A percentile compares a stretch with the other conserved stretches of the same genome.
Conservation (phyloP, 495 filamentous ascomycete genomes). For the Penicillium ucsense region DNA sequence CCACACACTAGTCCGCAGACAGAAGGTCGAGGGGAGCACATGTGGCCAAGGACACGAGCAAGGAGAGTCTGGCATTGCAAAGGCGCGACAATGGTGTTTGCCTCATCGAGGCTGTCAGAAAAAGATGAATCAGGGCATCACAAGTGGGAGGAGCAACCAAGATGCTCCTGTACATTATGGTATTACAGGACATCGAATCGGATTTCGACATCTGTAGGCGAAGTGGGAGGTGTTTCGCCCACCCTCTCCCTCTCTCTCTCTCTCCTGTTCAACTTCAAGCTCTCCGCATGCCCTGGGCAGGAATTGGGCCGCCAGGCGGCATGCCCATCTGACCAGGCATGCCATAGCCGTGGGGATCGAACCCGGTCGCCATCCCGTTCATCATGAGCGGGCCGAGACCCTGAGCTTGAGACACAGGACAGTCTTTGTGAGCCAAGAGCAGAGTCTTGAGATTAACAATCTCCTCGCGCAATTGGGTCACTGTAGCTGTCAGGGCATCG, state of each 20-base stretch:
- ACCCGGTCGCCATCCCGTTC: conserved; percentile 41
- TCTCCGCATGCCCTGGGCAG: conserved; percentile 31
- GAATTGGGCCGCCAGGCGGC: conserved; percentile 30
- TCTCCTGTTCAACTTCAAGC: conserved; percentile 4
- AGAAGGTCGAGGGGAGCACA: too few relatives aligned
- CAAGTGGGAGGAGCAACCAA: too few relatives aligned
- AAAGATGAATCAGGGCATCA: too few relatives aligned
- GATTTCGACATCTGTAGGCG: too few relatives aligned
- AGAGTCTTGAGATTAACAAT: conserved; percentile 93
- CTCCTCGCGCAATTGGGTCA: conserved; percentile 79
- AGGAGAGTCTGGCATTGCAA: too few relatives aligned
- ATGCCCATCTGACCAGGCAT: conserved; percentile 32
- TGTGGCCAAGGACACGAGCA: too few relatives aligned
- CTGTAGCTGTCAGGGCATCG: conserved; percentile 73
- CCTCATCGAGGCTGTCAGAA: too few relatives aligned
- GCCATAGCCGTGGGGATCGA: conserved; percentile 28
- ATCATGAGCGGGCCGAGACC: conserved; percentile 62
- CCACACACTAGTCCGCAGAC: too few relatives aligned
- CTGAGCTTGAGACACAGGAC: conserved; percentile 82
- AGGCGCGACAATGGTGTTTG: too few relatives aligned
- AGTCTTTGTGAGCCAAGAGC: conserved; percentile 92
- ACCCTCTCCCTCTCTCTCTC: background rate
- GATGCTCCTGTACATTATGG: too few relatives aligned
- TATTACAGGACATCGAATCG: too few relatives aligned
- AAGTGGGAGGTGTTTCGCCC: too few relatives aligned